phyloP scores from a whole-genome alignment of 306 rosid genomes.

The Erythrophleum fordii region DNA sequence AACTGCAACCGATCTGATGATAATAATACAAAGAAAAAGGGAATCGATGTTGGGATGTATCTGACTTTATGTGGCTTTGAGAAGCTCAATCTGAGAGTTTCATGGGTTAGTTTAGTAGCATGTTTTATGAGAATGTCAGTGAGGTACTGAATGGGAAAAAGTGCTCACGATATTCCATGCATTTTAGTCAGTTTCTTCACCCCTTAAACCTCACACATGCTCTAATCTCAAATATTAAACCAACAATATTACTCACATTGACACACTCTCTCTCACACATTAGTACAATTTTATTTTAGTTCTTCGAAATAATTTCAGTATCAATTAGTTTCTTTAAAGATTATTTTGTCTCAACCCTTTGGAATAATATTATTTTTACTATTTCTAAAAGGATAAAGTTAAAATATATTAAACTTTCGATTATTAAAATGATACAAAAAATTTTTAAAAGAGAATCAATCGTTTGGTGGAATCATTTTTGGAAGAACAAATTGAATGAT shows the following conservation, averaged over 20 bases:
- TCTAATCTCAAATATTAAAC: slow-evolving; percentile 41
- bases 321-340: not conserved
- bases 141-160: slow-evolving; percentile 63
- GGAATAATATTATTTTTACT: not conserved
- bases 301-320: not conserved
- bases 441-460: not conserved
- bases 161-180: slow-evolving; percentile 70
- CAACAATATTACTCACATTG: slow-evolving; percentile 34
- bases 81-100: slow-evolving; percentile 56
- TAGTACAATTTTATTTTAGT: not conserved
- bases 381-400: not conserved
- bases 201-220: slow-evolving; percentile 48
- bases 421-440: not conserved
- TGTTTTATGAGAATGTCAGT: slow-evolving; percentile 82
- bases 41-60: slow-evolving; percentile 94
- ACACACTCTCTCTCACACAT: slow-evolving; percentile 31
- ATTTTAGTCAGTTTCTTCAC: slow-evolving; percentile 46
- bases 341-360: not conserved
- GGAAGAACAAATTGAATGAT: not conserved
- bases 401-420: not conserved
- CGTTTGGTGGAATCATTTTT: not conserved
- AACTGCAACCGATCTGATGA: slow-evolving; percentile 57
- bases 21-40: slow-evolving; percentile 83
- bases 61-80: slow-evolving; percentile 75
- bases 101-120: slow-evolving; percentile 51